Evolutionary conservation across 306 rosid genomes (phyloP).

Genomic region (Prosopis cineraria): DNA sequence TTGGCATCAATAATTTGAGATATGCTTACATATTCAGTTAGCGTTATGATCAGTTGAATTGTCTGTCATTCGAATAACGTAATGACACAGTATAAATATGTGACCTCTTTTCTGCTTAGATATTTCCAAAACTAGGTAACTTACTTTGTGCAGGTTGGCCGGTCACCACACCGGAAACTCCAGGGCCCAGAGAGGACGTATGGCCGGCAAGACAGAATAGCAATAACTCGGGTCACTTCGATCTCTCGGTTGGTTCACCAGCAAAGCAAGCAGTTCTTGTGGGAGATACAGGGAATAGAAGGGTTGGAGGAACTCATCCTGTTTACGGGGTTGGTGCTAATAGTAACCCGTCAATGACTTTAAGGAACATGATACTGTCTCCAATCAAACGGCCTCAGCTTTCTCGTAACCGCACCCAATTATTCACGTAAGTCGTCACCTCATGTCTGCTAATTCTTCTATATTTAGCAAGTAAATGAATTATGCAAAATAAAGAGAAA

Average conservation of each 20-base stretch:
- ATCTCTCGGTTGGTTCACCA: slow-evolving; percentile 81
- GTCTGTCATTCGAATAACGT: background rate
- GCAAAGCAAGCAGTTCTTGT: slow-evolving; percentile 60
- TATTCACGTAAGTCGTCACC: slow-evolving; percentile 69
- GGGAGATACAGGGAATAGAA: slow-evolving; percentile 73
- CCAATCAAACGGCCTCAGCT: slow-evolving; percentile 96
- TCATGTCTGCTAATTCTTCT: background rate
- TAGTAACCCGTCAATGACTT: slow-evolving; percentile 76
- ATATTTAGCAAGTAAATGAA: background rate
- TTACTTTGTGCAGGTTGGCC: slow-evolving; percentile 84
- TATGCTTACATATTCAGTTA: background rate
- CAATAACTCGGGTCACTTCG: slow-evolving; percentile 78
- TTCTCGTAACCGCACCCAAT: slow-evolving; percentile 79
- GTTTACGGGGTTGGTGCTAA: slow-evolving; percentile 61
- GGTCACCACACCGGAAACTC: slow-evolving; percentile 83
- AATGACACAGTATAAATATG: slow-evolving; percentile 13
- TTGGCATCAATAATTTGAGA: slow-evolving; percentile 13
- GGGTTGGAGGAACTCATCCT: slow-evolving; percentile 63
- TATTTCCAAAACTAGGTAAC: slow-evolving; percentile 84
- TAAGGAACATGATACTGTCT: slow-evolving; percentile 86
- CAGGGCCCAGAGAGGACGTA: slow-evolving; percentile 96
- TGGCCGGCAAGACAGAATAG: slow-evolving; percentile 95
- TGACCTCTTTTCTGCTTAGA: slow-evolving; percentile 43
- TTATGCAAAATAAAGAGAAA: background rate
- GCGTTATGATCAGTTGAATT: slow-evolving; percentile 22